Evolutionary conservation across 371 early-diverging fungal species (phyloP), one percentile per base, ranked within the genome.

Genomic region (Apophysomyces trapeziformis): DNA sequence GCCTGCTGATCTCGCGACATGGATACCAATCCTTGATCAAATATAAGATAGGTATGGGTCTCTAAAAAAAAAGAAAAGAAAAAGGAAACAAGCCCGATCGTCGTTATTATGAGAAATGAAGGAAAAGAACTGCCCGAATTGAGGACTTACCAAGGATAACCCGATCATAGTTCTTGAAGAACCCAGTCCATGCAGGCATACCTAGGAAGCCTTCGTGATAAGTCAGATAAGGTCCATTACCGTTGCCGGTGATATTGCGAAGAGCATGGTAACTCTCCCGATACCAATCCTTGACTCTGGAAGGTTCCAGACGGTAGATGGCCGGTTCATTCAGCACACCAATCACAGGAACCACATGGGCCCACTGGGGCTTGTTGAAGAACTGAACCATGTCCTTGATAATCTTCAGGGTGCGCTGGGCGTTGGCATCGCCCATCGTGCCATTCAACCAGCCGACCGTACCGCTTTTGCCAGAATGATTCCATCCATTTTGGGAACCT

Each of bases 401-500:
- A 43, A 82, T 74, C n/a, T 68, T 37, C 60, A 72, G 58, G 1
- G 77, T 73, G 54, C 74, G 57, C 58, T 78, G 57, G 21, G 72
- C 80, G 60, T 83, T 75, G 0, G 38, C 37, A 0, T 70, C 63
- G 13, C 83, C 83, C 7, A 69, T 38, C 12, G 77, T 77, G 37
- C 82, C 82, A 39, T 77, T 81, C 57, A 72, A 66, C 70, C 79
- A 87, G 68, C 89, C 87, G 75, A 62, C 73, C 50, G 18, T 69
- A 62, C 75, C 78, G 41, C 7, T 73, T 73, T 68, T 63, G 1
- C 92, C 92, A 1, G 90, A 89, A 63, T 91, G 90, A 61, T 91
- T 90, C 80, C 90, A 92, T 13, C 91, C 91, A 59, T 91, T 91
- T 69, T 93, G 93, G 6, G 91, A 90, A 0, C 92, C 92, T 0